phyloP scores from a whole-genome alignment of 1,284 basidiomycete genomes.

The Sanguinoderma infundibulare region DNA sequence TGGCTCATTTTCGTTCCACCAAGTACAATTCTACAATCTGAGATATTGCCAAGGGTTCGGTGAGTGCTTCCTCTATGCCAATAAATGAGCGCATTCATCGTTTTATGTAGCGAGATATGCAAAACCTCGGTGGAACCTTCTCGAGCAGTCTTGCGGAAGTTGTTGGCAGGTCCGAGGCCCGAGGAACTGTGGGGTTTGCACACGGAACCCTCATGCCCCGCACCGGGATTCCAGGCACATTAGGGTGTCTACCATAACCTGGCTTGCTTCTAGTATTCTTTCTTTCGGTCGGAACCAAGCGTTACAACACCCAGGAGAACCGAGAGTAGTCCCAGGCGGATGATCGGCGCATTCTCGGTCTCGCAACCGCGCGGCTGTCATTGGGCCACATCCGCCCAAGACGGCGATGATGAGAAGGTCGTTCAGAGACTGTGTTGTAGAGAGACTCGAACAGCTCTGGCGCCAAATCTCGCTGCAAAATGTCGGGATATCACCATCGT shows the following conservation, averaged over 20 bases:
- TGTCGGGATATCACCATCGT: slow-evolving; percentile 27
- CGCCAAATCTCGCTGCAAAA: slow-evolving; percentile 15
- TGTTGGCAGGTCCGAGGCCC: background rate
- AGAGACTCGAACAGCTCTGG: background rate
- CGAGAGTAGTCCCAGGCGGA: slow-evolving; percentile 13
- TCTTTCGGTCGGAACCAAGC: background rate
- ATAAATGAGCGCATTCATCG: too few species aligned
- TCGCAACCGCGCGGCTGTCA: slow-evolving; percentile 7
- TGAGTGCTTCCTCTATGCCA: too few species aligned
- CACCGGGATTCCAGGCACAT: background rate
- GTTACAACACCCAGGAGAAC: background rate
- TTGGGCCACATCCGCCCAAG: slow-evolving; percentile 9
- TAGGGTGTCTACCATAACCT: background rate
- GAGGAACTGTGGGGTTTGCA: slow-evolving; percentile 21
- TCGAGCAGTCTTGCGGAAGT: background rate
- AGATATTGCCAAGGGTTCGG: too few species aligned
- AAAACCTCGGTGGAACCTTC: background rate
- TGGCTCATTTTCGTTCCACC: too few species aligned
- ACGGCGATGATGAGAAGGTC: slow-evolving; percentile 12
- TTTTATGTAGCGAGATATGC: too few species aligned
- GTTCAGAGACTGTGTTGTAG: background rate
- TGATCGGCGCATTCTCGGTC: slow-evolving; percentile 29
- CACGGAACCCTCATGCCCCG: slow-evolving; percentile 14
- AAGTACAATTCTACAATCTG: too few species aligned
- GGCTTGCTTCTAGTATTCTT: background rate